Percentiles rank a stretch among this genome's conserved stretches.
Evolutionary conservation across 2,329 filamentous ascomycete genomes (phyloP).

Genomic region (Sarocladium strictum): DNA sequence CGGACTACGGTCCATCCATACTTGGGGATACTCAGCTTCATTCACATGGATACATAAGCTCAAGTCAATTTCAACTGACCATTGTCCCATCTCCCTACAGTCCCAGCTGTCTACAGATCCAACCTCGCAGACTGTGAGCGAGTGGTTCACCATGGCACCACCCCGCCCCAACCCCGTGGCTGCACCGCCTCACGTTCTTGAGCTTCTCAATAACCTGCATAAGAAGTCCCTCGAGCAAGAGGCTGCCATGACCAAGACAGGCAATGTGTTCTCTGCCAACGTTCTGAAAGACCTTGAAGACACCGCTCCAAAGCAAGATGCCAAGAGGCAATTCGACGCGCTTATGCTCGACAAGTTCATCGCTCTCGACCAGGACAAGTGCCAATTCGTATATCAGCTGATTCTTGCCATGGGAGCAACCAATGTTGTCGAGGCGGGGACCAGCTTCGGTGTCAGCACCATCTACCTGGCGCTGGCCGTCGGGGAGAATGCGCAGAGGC

Average conservation of each 20-base stretch:
- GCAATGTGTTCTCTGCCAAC: constrained; percentile 12
- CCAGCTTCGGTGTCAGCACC: constrained; percentile 55
- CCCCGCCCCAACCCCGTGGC: background rate
- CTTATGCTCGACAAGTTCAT: constrained; percentile 52
- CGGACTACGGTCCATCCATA: too few relatives aligned
- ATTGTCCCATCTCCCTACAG: too few relatives aligned
- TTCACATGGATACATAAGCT: too few relatives aligned
- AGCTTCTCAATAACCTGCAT: constrained; percentile 10
- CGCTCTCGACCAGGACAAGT: constrained; percentile 53
- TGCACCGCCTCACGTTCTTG: constrained; percentile 10
- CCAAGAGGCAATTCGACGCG: constrained; percentile 20
- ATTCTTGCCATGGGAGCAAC: constrained; percentile 40
- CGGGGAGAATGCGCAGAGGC: constrained; percentile 33
- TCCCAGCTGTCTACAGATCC: too few relatives aligned
- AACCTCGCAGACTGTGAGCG: background rate
- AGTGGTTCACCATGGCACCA: background rate
- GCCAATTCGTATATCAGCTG: constrained; percentile 49
- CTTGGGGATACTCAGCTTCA: too few relatives aligned
- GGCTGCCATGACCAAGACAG: constrained; percentile 8
- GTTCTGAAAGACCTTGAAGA: constrained; percentile 9
- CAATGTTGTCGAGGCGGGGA: constrained; percentile 53
- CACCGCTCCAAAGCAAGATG: background rate
- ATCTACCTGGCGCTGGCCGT: constrained; percentile 57
- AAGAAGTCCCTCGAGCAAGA: constrained; percentile 12
- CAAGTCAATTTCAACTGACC: too few relatives aligned